Conservation (phyloP, 2,329 filamentous ascomycete genomes). For the Canariomyces notabilis region DNA sequence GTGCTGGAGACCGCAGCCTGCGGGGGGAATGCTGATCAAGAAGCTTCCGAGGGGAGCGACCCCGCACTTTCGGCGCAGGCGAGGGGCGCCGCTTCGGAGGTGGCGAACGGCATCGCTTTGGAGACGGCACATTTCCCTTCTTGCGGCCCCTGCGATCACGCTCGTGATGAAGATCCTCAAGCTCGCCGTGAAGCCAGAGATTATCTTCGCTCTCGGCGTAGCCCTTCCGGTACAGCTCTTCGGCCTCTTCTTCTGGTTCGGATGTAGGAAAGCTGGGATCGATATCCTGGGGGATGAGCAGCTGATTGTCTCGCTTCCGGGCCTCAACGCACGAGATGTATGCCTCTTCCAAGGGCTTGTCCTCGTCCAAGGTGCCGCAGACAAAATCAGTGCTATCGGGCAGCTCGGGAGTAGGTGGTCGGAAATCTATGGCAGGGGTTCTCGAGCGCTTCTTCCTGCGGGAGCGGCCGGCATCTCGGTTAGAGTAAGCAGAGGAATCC, state of each 20-base stretch:
- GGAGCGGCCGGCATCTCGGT: conserved; percentile 28
- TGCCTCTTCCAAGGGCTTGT: conserved; percentile 87
- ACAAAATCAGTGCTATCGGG: conserved; percentile 98
- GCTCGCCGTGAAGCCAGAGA: conserved; percentile 65
- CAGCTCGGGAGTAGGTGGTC: conserved; percentile 70
- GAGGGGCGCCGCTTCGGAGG: conserved; percentile 46
- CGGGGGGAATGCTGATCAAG: conserved; percentile 67
- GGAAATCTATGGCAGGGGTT: conserved; percentile 47
- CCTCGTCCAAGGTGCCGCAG: conserved; percentile 95
- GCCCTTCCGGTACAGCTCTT: conserved; percentile 55
- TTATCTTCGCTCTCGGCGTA: conserved; percentile 63
- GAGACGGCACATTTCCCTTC: conserved; percentile 49
- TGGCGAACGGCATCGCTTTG: conserved; percentile 56
- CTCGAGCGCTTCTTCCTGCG: conserved; percentile 31
- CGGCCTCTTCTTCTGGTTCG: conserved; percentile 80
- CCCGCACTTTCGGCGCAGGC: conserved; percentile 47
- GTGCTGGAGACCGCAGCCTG: conserved; percentile 65
- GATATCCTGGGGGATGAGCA: conserved; percentile 87
- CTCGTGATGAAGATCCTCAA: conserved; percentile 61
- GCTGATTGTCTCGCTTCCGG: conserved; percentile 74
- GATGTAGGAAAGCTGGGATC: conserved; percentile 96
- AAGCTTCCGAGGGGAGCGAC: conserved; percentile 52
- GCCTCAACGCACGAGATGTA: conserved; percentile 82
- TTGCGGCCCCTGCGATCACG: conserved; percentile 47
- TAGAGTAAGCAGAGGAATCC: conserved; percentile 56